A percentile compares a stretch with the other conserved stretches of the same genome.
These are phyloP conservation scores for Babesia bovis DNA, from an alignment of 169 alveolate species.

Conservation along the genomic window DNA sequence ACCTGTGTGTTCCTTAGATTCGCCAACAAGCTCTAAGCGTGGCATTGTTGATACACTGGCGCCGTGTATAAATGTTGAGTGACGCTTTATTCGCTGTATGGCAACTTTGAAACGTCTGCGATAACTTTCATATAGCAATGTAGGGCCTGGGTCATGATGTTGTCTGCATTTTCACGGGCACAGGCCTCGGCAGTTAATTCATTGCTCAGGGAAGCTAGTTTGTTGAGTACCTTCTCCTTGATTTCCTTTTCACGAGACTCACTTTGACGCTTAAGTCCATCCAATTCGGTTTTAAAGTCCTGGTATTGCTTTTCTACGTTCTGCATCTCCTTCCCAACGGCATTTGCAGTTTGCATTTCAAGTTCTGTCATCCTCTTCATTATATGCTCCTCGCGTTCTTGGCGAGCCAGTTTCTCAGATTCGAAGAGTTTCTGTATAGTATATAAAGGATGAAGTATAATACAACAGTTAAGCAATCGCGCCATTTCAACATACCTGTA, in stretches of 20 bases:
- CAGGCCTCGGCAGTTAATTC: conserved; percentile 80
- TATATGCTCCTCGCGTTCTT: conserved; percentile 66
- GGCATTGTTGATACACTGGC: conserved; percentile 9
- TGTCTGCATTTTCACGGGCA: conserved; percentile 88
- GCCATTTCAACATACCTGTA: conserved; percentile 56
- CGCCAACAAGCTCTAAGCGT: conserved; percentile 40
- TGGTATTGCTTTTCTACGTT: conserved; percentile 43
- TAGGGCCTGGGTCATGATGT: conserved; percentile 88
- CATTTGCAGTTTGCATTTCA: conserved; percentile 47
- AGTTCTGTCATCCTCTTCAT: conserved; percentile 54
- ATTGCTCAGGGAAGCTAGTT: conserved; percentile 78
- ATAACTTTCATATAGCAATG: conserved; percentile 82
- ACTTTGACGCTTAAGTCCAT: conserved; percentile 39
- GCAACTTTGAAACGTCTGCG: conserved; percentile 52
- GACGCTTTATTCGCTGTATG: conserved; percentile 21
- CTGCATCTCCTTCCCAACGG: conserved; percentile 53
- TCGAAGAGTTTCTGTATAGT: conserved; percentile 51
- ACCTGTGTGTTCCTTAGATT: conserved; percentile 37
- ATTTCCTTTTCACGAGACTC: conserved; percentile 63
- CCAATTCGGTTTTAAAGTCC: conserved; percentile 39
- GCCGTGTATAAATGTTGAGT: neutral
- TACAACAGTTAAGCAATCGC: neutral
- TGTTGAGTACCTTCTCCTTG: conserved; percentile 76
- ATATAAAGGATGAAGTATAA: neutral
- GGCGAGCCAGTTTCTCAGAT: conserved; percentile 50